Conservation (phyloP, 129 eudicot genomes). For the Ambrosia trifida region DNA sequence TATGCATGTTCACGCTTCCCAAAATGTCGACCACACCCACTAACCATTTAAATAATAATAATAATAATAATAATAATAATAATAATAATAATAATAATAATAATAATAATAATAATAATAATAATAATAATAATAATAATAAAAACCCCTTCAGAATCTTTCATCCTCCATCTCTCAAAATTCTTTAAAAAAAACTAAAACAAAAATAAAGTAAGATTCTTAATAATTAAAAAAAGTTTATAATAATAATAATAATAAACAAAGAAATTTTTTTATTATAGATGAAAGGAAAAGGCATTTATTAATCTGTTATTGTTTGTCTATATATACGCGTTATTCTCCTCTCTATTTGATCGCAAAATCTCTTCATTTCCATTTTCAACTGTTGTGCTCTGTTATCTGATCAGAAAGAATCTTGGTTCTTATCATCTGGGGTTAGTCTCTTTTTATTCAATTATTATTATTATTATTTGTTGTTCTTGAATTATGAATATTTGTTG, state of each 20-base stretch:
- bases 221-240: no score
- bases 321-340: slow-evolving; percentile 28
- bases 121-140: neutral
- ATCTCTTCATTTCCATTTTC: slow-evolving; percentile 6
- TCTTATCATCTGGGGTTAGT: slow-evolving; percentile 39
- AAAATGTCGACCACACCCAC: slow-evolving; percentile 14
- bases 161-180: slow-evolving; percentile 29
- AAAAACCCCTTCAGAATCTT: neutral
- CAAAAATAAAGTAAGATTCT: slow-evolving; percentile 28
- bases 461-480: slow-evolving; percentile 4
- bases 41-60: neutral
- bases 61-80: neutral
- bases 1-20: slow-evolving; percentile 36
- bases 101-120: no score
- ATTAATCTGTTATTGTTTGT: neutral
- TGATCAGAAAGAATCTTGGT: slow-evolving; percentile 7
- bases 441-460: slow-evolving; percentile 10
- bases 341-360: slow-evolving; percentile 29
- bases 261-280: neutral
- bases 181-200: neutral
- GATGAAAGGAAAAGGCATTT: slow-evolving; percentile 1
- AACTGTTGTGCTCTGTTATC: slow-evolving; percentile 8
- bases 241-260: neutral
- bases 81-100: no score
- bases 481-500: slow-evolving; percentile 12